Percentiles rank a stretch among this genome's conserved stretches.
Evolutionary conservation across 768 basidiomycete genomes (phyloP).

Genomic region (Suillus cothurnatus): DNA sequence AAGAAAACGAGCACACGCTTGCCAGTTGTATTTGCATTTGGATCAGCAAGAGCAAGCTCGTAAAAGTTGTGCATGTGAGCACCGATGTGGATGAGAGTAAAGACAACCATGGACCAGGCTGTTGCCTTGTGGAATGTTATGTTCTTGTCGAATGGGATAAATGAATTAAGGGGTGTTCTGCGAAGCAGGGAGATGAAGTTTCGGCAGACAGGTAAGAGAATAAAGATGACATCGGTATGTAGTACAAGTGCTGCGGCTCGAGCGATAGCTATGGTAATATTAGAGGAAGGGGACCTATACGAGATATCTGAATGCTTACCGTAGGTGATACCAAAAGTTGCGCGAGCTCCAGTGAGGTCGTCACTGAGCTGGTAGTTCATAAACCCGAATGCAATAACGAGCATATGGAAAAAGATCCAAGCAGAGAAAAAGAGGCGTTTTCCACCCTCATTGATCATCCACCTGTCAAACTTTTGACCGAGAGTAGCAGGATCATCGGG

Average conservation of each 20-base stretch:
- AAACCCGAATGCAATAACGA: constrained; percentile 78
- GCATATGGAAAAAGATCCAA: constrained; percentile 79
- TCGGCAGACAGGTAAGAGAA: constrained; percentile 93
- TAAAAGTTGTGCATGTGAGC: constrained; percentile 90
- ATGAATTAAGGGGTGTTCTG: constrained; percentile 77
- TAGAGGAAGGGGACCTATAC: background rate
- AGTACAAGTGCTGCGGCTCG: constrained; percentile 88
- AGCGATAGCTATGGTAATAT: constrained; percentile 64
- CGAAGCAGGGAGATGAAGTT: constrained; percentile 92
- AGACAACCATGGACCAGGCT: constrained; percentile 87
- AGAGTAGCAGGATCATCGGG: constrained; percentile 42
- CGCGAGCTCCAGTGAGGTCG: constrained; percentile 66
- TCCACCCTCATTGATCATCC: constrained; percentile 95
- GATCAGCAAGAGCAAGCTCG: constrained; percentile 58
- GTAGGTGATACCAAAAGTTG: constrained; percentile 75
- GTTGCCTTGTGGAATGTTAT: constrained; percentile 90
- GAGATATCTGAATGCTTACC: constrained; percentile 44
- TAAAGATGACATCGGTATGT: constrained; percentile 90
- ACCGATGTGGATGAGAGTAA: constrained; percentile 71
- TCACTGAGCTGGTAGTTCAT: constrained; percentile 82
- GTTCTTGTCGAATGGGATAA: constrained; percentile 94
- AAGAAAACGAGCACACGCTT: constrained; percentile 73
- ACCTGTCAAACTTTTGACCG: constrained; percentile 57
- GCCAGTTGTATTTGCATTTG: constrained; percentile 53
- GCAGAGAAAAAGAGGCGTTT: constrained; percentile 74